Evolutionary conservation across 257 asterid species (phyloP).

Genomic region (Vinca minor): DNA sequence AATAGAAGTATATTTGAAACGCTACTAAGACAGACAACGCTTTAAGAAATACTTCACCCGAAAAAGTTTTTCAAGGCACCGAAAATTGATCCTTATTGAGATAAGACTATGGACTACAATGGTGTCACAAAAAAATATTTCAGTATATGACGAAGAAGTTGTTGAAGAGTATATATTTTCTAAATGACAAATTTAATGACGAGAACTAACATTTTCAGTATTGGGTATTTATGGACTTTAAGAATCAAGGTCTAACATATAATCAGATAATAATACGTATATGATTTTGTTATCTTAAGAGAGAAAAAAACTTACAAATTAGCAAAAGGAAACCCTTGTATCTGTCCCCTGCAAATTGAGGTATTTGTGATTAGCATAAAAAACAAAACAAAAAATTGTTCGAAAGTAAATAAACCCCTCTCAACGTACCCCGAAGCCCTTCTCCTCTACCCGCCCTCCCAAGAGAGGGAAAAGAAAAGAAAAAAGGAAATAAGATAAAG

Average conservation of each 20-base stretch:
- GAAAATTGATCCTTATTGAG: too few relatives aligned
- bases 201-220: not conserved
- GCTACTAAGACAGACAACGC: too few relatives aligned
- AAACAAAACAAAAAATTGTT: not conserved
- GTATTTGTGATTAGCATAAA: not conserved
- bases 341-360: not conserved
- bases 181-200: not conserved
- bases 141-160: not conserved
- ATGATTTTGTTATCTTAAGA: not conserved
- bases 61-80: too few relatives aligned
- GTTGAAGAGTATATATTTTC: not conserved
- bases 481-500: not conserved
- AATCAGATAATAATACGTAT: not conserved
- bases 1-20: too few relatives aligned
- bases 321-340: not conserved
- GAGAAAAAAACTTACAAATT: not conserved
- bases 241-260: not conserved
- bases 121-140: too few relatives aligned
- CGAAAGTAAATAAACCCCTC: not conserved
- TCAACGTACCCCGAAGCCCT: not conserved
- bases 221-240: not conserved
- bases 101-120: too few relatives aligned
- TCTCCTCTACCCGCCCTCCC: not conserved
- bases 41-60: too few relatives aligned
- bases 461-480: not conserved